Evolutionary conservation across 2,329 filamentous ascomycete species (phyloP).

Genomic region (Hortaea sp.): DNA sequence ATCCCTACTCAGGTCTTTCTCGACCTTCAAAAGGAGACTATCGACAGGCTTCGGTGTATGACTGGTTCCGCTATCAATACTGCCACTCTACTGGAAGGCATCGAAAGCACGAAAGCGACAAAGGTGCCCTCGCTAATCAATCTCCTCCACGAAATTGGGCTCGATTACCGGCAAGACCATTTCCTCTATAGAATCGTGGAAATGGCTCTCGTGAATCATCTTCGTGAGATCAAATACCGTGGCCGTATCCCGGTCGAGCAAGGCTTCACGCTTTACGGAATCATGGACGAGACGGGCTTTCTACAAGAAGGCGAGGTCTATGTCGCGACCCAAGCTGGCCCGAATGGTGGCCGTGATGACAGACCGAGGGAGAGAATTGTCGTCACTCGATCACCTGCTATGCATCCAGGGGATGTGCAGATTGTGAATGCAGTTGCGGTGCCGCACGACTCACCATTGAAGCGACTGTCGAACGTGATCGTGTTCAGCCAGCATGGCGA

Average conservation of each 20-base stretch:
- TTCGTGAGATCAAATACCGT: constrained; percentile 68
- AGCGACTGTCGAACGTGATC: constrained; percentile 59
- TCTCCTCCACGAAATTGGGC: constrained; percentile 44
- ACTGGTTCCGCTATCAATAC: constrained; percentile 52
- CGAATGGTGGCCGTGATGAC: constrained; percentile 15
- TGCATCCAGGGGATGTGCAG: constrained; percentile 76
- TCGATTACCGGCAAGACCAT: constrained; percentile 56
- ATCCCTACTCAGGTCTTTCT: constrained; percentile 52
- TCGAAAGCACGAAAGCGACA: constrained; percentile 51
- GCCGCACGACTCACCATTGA: constrained; percentile 51
- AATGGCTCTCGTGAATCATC: constrained; percentile 56
- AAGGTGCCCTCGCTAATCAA: constrained; percentile 54
- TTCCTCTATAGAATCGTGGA: constrained; percentile 67
- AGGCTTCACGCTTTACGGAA: constrained; percentile 68
- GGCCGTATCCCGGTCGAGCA: constrained; percentile 61
- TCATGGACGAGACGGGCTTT: constrained; percentile 71
- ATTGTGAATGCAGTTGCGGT: constrained; percentile 49
- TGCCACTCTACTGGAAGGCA: constrained; percentile 53
- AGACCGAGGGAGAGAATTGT: constrained; percentile 40
- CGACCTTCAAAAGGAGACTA: constrained; percentile 51
- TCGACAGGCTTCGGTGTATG: constrained; percentile 50
- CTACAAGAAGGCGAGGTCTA: constrained; percentile 60
- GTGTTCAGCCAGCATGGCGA: constrained; percentile 63
- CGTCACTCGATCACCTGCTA: constrained; percentile 68
- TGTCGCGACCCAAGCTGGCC: constrained; percentile 43